Base-by-base conservation (phyloP, 1,284 basidiomycete species). In the Tilletia caries region DNA sequence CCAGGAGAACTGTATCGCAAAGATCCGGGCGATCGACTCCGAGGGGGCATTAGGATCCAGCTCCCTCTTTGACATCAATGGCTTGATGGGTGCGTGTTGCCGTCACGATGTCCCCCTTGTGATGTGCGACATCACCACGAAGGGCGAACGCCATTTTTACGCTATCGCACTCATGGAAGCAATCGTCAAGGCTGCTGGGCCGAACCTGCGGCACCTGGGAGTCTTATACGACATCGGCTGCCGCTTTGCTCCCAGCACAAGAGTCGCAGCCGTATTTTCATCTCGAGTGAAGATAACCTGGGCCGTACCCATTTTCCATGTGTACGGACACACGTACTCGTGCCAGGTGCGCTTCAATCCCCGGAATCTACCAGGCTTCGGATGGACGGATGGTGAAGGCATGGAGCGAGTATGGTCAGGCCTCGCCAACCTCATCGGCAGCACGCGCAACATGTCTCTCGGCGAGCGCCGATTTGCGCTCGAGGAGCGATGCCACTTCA, bases 211-310 rank as follows among this genome's bases (percentile, higher is more conserved):
- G 18, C 48, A 27, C 48, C 18, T 50, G 20, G 48, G 20, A 20
- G 48, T 50, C 18, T n/a, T 50, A 27, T 50, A 50, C 48, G 48
- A 50, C 48, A 50, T 50, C 48, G 48, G 48, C 25, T 50, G 48
- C 25, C 48, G 48, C 48, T 50, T 50, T n/a, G 48, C 48, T 20
- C 18, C 18, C 48, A 50, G 25, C 25, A 20, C 48, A 20, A 50
- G 25, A 27, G 25, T 50, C 48, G 48, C 48, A 27, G 18, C 48
- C 48, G 20, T 50, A 27, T 27, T 50, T 50, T 27, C 48, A 27
- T 27, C 48, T 27, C 18, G 20, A 20, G 48, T 50, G 18, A 50
- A 20, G 20, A n/a, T 50, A 27, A 50, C 48, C 48, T 50, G 48
- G 48, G 25, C 48, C 18, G 25, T 50, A 20, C 48, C 48, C 18